These are phyloP conservation scores for Cichorium intybus DNA, from an alignment of 140 eudicot genomes.

Conservation along the genomic window DNA sequence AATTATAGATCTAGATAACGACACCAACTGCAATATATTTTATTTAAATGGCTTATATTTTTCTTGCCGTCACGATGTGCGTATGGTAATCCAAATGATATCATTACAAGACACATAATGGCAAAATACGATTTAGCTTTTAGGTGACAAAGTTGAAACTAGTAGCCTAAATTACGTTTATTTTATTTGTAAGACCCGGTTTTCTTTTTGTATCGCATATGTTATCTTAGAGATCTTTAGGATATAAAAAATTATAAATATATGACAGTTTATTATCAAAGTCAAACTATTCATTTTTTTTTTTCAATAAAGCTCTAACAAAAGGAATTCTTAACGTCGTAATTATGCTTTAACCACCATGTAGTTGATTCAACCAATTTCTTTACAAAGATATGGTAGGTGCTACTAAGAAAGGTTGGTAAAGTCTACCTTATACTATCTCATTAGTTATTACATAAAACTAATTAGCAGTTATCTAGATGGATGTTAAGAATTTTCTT, in stretches of 20 bases:
- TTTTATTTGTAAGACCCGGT: background rate
- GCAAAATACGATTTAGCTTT: too few species aligned
- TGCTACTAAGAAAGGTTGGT: background rate
- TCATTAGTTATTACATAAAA: background rate
- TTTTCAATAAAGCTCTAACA: conserved; percentile 7
- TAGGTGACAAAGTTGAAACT: too few species aligned
- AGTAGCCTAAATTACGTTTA: background rate
- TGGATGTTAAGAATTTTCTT: too few species aligned
- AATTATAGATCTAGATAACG: too few species aligned
- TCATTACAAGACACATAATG: too few species aligned
- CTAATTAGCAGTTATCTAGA: background rate
- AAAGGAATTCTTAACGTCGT: conserved; percentile 16
- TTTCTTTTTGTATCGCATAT: too few species aligned
- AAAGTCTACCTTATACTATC: background rate
- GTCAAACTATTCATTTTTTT: conserved; percentile 1
- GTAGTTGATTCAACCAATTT: background rate
- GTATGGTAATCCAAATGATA: too few species aligned
- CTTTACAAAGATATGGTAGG: conserved; percentile 10
- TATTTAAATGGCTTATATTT: too few species aligned
- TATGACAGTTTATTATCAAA: background rate
- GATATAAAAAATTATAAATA: background rate
- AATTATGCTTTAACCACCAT: conserved; percentile 12
- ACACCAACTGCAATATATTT: too few species aligned
- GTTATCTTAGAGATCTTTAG: too few species aligned
- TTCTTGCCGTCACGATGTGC: too few species aligned